Conservation (phyloP, 306 rosid species). For the Biancaea sappan region DNA sequence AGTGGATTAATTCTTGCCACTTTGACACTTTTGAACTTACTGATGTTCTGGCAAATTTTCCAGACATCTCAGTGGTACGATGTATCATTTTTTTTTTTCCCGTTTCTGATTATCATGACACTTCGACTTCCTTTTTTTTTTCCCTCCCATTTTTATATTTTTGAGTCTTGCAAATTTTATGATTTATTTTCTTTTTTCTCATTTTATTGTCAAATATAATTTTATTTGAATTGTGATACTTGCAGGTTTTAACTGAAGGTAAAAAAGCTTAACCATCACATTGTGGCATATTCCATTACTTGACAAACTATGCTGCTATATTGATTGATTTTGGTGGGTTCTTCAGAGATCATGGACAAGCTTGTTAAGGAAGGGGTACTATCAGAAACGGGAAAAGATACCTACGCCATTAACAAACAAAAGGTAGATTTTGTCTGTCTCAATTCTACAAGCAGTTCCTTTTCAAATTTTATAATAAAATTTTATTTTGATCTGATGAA, state of each 20-base stretch:
- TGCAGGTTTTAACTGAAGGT: slow-evolving; percentile 91
- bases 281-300: slow-evolving; percentile 24
- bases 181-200: neutral
- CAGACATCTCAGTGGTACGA: slow-evolving; percentile 92
- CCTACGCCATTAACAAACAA: slow-evolving; percentile 58
- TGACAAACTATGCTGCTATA: slow-evolving; percentile 22
- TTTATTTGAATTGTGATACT: slow-evolving; percentile 32
- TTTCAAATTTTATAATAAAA: neutral
- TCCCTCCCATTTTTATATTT: slow-evolving; percentile 22
- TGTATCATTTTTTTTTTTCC: slow-evolving; percentile 31
- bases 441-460: slow-evolving; percentile 1
- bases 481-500: slow-evolving; percentile 8
- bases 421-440: slow-evolving; percentile 52
- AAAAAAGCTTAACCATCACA: slow-evolving; percentile 14
- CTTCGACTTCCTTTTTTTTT: neutral
- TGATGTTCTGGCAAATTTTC: slow-evolving; percentile 81
- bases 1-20: slow-evolving; percentile 71
- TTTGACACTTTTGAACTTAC: slow-evolving; percentile 65
- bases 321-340: slow-evolving; percentile 40
- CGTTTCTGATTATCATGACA: slow-evolving; percentile 13
- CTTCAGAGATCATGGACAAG: slow-evolving; percentile 74
- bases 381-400: slow-evolving; percentile 62
- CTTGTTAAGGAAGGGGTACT: slow-evolving; percentile 68
- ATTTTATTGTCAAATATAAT: slow-evolving; percentile 24
- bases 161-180: neutral